These are phyloP conservation scores for Aspergillus ochraceoroseus DNA, from an alignment of 2,329 filamentous ascomycete genomes.

Conservation along the genomic window DNA sequence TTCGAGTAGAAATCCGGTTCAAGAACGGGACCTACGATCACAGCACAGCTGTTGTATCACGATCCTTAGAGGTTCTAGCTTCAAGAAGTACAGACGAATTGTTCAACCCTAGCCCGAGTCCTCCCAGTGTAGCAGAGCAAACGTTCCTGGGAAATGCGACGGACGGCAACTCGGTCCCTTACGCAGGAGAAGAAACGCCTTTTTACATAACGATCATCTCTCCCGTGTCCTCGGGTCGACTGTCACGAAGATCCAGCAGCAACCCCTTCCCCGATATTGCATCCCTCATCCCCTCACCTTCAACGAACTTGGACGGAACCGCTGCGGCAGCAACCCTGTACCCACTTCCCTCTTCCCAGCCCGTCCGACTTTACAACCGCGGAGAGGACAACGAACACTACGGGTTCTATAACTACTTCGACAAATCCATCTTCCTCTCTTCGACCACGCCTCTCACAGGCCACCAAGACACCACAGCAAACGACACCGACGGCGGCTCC, in stretches of 20 bases:
- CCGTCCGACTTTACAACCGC: slow-evolving; percentile 78
- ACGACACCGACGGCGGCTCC: slow-evolving; percentile 47
- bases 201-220: slow-evolving; percentile 75
- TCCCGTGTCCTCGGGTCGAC: slow-evolving; percentile 38
- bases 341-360: slow-evolving; percentile 65
- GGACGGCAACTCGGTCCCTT: slow-evolving; percentile 65
- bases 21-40: slow-evolving; percentile 53
- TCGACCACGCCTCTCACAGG: slow-evolving; percentile 49
- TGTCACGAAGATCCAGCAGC: slow-evolving; percentile 16
- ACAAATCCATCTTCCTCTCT: slow-evolving; percentile 77
- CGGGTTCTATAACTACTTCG: slow-evolving; percentile 89
- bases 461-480: slow-evolving; percentile 38
- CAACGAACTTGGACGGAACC: slow-evolving; percentile 62
- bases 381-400: slow-evolving; percentile 79
- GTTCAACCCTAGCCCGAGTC: slow-evolving; percentile 45
- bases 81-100: slow-evolving; percentile 30
- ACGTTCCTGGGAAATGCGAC: slow-evolving; percentile 81
- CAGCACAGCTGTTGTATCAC: slow-evolving; percentile 55
- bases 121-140: slow-evolving; percentile 60
- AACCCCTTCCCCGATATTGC: slow-evolving; percentile 45
- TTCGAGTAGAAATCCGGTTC: slow-evolving; percentile 69
- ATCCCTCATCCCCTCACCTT: slow-evolving; percentile 59
- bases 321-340: slow-evolving; percentile 68
- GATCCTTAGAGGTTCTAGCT: slow-evolving; percentile 27
- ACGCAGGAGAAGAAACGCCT: slow-evolving; percentile 79